Evolutionary conservation across 108 stramenopile species (phyloP), one percentile per base, ranked within the genome.

Genomic region (Discostella pseudostelligera): DNA sequence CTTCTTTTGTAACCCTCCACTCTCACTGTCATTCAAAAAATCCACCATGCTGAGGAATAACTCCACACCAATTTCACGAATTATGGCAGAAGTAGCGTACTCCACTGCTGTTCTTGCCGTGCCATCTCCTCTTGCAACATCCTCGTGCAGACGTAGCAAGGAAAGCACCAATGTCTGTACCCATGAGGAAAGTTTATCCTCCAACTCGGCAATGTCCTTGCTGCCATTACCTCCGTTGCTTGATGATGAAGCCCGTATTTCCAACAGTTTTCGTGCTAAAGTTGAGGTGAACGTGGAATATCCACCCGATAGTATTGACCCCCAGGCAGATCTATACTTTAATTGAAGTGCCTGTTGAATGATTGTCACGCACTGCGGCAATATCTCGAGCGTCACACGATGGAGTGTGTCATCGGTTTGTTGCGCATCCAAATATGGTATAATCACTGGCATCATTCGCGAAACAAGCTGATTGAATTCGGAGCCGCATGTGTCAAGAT

Each of bases 41-140:
- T 66, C 46, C 71, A 78, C 67, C 56, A 69, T 6, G 17, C 60
- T 84, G 62, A 93, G 64, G 50, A 87, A 85, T 14, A 49, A 45
- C 48, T 88, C 87, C 19, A 89, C 65, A 50, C 92, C 92, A 35
- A 85, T 60, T 8, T 79, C 84, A 39, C 84, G 76, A 36, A 90
- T 76, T 11, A 88, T 21, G n/a, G 59, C 59, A 14, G 69, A 66
- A 3, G 85, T 69, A 5, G 87, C 84, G 65, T 81, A 80, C 54
- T 90, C 88, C 20, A 93, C 65, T 8, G 76, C 67, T 17, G 65
- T 71, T 48, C 65, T 51, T 21, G 76, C 67, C 0, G 60, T 51
- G 8, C 57, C 62, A 48, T 81, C 83, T 19, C 62, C 70, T 48
- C 67, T 55, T 6, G 28, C 67, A 22, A 77, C 74, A 40, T 76